Conservation (phyloP, 1,139 yeast genomes). For the Blastobotrys buckinghamii region DNA sequence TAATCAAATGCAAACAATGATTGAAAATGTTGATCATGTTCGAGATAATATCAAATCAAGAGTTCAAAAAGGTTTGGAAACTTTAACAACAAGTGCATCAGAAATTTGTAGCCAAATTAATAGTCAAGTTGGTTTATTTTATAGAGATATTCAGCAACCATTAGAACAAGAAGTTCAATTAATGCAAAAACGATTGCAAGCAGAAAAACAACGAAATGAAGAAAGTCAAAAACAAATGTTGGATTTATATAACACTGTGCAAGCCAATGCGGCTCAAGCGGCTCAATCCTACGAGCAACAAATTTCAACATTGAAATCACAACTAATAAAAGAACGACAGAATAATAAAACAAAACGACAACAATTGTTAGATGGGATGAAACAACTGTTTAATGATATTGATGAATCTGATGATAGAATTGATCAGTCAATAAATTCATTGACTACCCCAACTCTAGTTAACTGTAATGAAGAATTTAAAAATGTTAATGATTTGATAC, state of each 20-base stretch:
- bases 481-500: not conserved
- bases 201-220: not conserved
- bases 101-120: constrained; percentile 6
- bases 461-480: not conserved
- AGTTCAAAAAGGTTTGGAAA: constrained; percentile 10
- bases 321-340: constrained; percentile 3
- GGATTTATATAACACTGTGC: not conserved
- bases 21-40: constrained; percentile 6
- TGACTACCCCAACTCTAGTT: not conserved
- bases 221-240: not conserved
- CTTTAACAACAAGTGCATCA: constrained; percentile 1
- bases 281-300: constrained; percentile 1
- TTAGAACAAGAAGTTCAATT: constrained; percentile 1
- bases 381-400: not conserved
- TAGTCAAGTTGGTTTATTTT: constrained; percentile 7
- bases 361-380: constrained; percentile 5
- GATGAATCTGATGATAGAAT: constrained; percentile 7
- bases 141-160: constrained; percentile 9
- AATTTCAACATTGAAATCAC: not conserved
- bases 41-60: constrained; percentile 9
- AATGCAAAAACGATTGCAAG: not conserved
- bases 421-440: not conserved
- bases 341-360: not conserved
- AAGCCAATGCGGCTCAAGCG: not conserved
- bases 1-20: not conserved